Conservation (phyloP, 352 stramenopile genomes). For the Phytopythium sindhum region DNA sequence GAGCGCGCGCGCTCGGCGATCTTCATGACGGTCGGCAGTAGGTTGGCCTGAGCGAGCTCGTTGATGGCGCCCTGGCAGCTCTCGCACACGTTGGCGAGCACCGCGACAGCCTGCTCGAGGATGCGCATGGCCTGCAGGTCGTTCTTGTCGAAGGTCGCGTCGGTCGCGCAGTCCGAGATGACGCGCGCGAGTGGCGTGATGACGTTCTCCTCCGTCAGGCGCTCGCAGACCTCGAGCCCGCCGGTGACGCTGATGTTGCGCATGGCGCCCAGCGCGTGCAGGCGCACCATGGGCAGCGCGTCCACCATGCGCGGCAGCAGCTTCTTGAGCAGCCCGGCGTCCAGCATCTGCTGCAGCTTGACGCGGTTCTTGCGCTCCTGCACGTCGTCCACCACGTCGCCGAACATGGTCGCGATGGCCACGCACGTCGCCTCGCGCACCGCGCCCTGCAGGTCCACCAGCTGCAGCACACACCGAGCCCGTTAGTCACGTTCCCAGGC, state of each 20-base stretch:
- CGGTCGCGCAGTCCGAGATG: constrained; percentile 53
- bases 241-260: constrained; percentile 88
- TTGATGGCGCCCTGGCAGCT: constrained; percentile 77
- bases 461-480: constrained; percentile 16
- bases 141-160: constrained; percentile 46
- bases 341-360: constrained; percentile 77
- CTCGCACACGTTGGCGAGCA: constrained; percentile 83
- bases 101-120: constrained; percentile 75
- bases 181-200: constrained; percentile 77
- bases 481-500: background rate
- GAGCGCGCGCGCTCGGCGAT: constrained; percentile 49
- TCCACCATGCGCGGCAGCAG: constrained; percentile 84
- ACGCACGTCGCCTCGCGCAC: constrained; percentile 86
- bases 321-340: constrained; percentile 72
- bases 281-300: constrained; percentile 78
- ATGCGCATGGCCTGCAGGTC: constrained; percentile 68
- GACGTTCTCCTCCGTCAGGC: constrained; percentile 73
- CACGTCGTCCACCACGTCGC: constrained; percentile 57
- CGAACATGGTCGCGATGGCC: constrained; percentile 81
- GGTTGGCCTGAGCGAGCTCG: constrained; percentile 71
- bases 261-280: constrained; percentile 76
- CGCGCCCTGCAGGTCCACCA: constrained; percentile 71
- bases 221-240: constrained; percentile 77
- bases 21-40: constrained; percentile 75
- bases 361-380: constrained; percentile 46